A percentile compares a stretch with the other conserved stretches of the same genome.
Evolutionary conservation across 257 asterid species (phyloP).

Genomic region (Forsythia suspensa): DNA sequence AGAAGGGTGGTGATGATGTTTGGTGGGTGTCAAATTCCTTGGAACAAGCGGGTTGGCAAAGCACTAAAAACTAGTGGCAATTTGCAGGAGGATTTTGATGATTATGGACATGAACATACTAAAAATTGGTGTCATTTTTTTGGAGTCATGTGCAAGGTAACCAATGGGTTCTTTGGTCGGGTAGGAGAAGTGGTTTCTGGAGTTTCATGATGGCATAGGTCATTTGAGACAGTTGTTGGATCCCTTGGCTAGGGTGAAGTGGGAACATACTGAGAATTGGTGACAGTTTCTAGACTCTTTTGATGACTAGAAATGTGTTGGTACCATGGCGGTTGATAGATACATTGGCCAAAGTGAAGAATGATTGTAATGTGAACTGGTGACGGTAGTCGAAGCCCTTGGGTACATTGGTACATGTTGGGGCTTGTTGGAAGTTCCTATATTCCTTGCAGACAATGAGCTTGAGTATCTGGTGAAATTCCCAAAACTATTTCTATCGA

Average conservation of each 20-base stretch:
- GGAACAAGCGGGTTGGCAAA: neutral
- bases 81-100: neutral
- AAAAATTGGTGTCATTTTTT: neutral
- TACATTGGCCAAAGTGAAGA: neutral
- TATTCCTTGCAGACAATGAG: slow-evolving; percentile 23
- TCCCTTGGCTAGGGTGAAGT: slow-evolving; percentile 4
- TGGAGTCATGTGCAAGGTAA: no score
- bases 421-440: slow-evolving; percentile 1
- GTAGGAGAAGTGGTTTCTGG: neutral
- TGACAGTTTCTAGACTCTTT: slow-evolving; percentile 3
- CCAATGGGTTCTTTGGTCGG: no score
- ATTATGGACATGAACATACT: neutral
- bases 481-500: slow-evolving; percentile 4
- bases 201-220: neutral
- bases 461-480: slow-evolving; percentile 12
- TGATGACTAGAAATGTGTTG: slow-evolving; percentile 7
- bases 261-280: neutral
- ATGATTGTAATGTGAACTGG: slow-evolving; percentile 12
- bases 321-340: neutral
- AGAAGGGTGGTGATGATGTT: neutral
- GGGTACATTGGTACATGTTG: slow-evolving; percentile 24
- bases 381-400: slow-evolving; percentile 13
- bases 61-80: neutral
- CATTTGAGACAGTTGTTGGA: slow-evolving; percentile 8
- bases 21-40: neutral